phyloP scores from a whole-genome alignment of 2,329 filamentous ascomycete species.

The Colletotrichum sp. region DNA sequence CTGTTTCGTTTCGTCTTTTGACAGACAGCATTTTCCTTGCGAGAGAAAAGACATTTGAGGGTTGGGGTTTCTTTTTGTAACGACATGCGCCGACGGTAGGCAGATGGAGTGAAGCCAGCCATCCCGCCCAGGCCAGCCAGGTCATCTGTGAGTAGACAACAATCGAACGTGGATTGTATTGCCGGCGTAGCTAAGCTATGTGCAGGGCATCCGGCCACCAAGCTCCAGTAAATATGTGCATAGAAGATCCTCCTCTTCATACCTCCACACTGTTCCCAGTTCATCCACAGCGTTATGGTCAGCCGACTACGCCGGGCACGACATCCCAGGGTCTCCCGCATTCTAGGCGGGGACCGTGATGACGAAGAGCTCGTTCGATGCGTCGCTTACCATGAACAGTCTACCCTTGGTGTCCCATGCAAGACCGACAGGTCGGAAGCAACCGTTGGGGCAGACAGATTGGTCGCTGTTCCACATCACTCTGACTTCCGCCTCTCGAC shows the following conservation, averaged over 20 bases:
- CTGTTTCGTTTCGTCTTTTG: not conserved
- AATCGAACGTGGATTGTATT: not conserved
- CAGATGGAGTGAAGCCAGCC: not conserved
- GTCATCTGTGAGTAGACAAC: not conserved
- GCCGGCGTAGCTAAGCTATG: not conserved
- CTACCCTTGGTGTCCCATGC: constrained; percentile 55
- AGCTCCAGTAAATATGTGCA: not conserved
- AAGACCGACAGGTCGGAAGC: constrained; percentile 68
- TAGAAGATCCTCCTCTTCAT: not conserved
- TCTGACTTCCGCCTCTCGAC: constrained; percentile 45
- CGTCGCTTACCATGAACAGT: constrained; percentile 67
- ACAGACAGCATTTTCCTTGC: not conserved
- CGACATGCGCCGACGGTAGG: not conserved
- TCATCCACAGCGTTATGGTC: not conserved
- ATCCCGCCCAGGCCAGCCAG: not conserved
- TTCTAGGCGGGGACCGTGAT: constrained; percentile 30
- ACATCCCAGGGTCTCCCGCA: not conserved
- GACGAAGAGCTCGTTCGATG: constrained; percentile 71
- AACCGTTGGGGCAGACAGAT: constrained; percentile 56
- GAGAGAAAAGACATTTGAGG: not conserved
- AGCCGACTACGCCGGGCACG: not conserved
- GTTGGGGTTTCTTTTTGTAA: not conserved
- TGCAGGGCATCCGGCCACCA: not conserved
- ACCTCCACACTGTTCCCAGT: not conserved
- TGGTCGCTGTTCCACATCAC: constrained; percentile 55